Evolutionary conservation across 495 filamentous ascomycete species (phyloP), one percentile per base, ranked within the genome.

Genomic region (Xylaria castorea): DNA sequence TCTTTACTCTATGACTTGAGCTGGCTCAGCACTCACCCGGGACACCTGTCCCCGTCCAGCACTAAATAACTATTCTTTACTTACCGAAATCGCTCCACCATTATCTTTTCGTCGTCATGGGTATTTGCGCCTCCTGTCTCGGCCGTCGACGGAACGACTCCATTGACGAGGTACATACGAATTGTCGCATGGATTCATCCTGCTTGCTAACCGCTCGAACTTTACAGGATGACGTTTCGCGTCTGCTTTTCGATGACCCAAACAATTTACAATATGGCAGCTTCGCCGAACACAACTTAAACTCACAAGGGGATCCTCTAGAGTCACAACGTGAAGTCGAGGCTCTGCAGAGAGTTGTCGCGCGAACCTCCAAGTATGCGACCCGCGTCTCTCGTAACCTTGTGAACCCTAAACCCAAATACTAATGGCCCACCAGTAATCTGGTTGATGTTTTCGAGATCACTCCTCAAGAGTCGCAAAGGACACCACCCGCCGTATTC

Each of bases 391-490:
- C 53, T 27, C 18, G 44, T 32, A 5, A 16, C 22, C 9, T 18
- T 3, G 55, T 46, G 2, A 68, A 50, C 40, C 65, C 5, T 46
- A 1, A 68, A 50, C 40, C 65, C 5, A 14, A 51, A 40, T 76
- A 71, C 81, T 85, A 68, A 85, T 77, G 7, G 36, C 34, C 58
- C 57, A 73, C 70, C 73, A 89, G 87, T 70, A 86, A 87, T 77
- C 83, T 89, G 69, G 87, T 89, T 68, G 87, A 89, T 77, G 87
- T 89, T 66, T 89, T 88, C 81, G 87, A 88, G 60, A 87, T 89
- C 76, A 82, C 84, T 20, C 85, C 86, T 38, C 83, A 85, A 66
- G 84, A 83, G 71, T 74, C 77, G 55, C 80, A 75, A 63, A 75
- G 68, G 70, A 76, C 74, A 30, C 81, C 74, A 32, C 81, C 66